Percentiles rank a stretch among this genome's conserved stretches.
Conservation (phyloP, 495 filamentous ascomycete genomes). For the Cudoniella acicularis region DNA sequence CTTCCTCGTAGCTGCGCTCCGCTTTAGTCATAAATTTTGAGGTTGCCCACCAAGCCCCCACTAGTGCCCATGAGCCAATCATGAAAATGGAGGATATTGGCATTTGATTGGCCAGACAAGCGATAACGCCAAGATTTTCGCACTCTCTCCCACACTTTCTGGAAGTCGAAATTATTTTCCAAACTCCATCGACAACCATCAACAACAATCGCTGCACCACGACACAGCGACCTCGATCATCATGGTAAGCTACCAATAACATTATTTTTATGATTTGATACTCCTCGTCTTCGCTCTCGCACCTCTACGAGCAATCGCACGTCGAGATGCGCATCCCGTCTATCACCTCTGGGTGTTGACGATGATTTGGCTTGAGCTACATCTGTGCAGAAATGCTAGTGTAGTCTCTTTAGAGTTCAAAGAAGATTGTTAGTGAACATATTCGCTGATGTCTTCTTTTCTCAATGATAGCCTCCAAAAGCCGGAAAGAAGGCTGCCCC, state of each 20-base stretch:
- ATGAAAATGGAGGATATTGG: not conserved
- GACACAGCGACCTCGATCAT: slow-evolving; percentile 28
- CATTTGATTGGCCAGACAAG: not conserved
- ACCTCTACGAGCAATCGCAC: slow-evolving; percentile 32
- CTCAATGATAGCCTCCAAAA: slow-evolving; percentile 99
- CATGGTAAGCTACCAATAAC: slow-evolving; percentile 28
- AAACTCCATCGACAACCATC: slow-evolving; percentile 23
- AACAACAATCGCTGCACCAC: slow-evolving; percentile 24
- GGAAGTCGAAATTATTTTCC: slow-evolving; percentile 21
- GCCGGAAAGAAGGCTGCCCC: slow-evolving; percentile 92
- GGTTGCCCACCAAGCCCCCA: too few species aligned
- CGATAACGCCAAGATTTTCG: slow-evolving; percentile 10
- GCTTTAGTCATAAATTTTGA: not conserved
- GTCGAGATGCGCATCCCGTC: slow-evolving; percentile 48
- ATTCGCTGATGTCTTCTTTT: slow-evolving; percentile 93
- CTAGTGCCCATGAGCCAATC: too few species aligned
- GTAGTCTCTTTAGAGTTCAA: slow-evolving; percentile 87
- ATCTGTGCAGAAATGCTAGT: slow-evolving; percentile 59
- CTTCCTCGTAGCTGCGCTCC: not conserved
- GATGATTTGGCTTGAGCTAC: slow-evolving; percentile 83
- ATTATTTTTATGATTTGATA: slow-evolving; percentile 20
- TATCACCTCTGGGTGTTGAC: slow-evolving; percentile 50
- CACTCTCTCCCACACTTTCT: slow-evolving; percentile 4
- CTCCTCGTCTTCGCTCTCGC: slow-evolving; percentile 26
- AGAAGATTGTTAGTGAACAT: slow-evolving; percentile 75